Conservation (phyloP, 1,139 yeast genomes). For the Candida pseudoviswanathii region DNA sequence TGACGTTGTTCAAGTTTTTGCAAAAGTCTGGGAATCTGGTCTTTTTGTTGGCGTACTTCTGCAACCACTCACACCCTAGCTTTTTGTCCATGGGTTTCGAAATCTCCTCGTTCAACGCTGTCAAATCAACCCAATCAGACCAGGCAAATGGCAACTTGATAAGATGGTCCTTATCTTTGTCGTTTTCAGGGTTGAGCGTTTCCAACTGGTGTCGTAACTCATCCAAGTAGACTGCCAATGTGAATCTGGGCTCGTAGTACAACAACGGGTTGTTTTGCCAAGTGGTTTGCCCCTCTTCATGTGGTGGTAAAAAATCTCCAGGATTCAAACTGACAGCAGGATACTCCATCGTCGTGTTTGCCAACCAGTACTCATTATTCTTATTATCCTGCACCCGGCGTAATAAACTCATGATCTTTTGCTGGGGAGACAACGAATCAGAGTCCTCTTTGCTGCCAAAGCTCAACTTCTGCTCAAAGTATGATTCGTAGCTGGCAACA, state of each 20-base stretch:
- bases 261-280: conserved; percentile 20
- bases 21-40: conserved; percentile 25
- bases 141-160: conserved; percentile 38
- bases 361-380: conserved; percentile 33
- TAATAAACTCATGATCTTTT: conserved; percentile 27
- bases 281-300: conserved; percentile 15
- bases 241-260: conserved; percentile 30
- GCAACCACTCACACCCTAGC: conserved; percentile 36
- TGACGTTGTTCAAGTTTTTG: conserved; percentile 18
- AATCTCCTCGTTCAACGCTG: conserved; percentile 43
- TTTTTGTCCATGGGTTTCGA: conserved; percentile 36
- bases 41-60: conserved; percentile 25
- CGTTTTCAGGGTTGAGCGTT: conserved; percentile 21
- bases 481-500: not conserved
- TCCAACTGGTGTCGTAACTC: conserved; percentile 20
- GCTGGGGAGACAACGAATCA: conserved; percentile 18
- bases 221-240: conserved; percentile 25
- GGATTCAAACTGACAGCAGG: conserved; percentile 25
- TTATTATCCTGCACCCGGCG: conserved; percentile 21
- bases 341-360: conserved; percentile 26
- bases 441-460: conserved; percentile 16
- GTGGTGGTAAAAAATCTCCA: conserved; percentile 21
- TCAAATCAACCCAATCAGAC: conserved; percentile 35
- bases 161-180: conserved; percentile 17
- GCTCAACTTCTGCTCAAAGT: conserved; percentile 19